These are phyloP conservation scores for slime mould (Dictyostelium discoideum) DNA, from an alignment of 78 protist genomes.

Conservation along the genomic window DNA sequence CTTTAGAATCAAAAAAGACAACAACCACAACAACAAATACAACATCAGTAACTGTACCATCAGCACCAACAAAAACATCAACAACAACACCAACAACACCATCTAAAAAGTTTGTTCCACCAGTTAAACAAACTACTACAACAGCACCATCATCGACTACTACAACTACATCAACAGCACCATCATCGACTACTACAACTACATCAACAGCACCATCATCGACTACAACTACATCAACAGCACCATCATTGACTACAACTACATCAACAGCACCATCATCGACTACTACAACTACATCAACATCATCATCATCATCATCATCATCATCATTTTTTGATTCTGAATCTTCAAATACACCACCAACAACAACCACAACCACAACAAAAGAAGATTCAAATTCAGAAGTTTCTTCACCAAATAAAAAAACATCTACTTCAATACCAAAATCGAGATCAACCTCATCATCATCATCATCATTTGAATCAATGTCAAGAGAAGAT, in stretches of 20 bases:
- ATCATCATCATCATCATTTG: not conserved
- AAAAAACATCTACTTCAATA: not conserved
- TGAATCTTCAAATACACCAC: not conserved
- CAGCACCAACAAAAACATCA: too few relatives aligned
- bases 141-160: not conserved
- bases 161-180: not conserved
- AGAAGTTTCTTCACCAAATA: not conserved
- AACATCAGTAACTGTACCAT: too few relatives aligned
- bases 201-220: not conserved
- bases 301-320: not conserved
- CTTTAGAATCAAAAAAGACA: too few relatives aligned
- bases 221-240: not conserved
- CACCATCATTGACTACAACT: not conserved
- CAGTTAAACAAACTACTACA: not conserved
- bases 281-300: not conserved
- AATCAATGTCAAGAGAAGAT: not conserved
- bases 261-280: not conserved
- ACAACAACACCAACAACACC: not conserved
- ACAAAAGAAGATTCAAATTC: not conserved
- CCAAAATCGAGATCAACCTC: not conserved
- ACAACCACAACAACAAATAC: too few relatives aligned
- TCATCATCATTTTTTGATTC: not conserved
- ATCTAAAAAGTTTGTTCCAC: not conserved
- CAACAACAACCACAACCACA: not conserved
- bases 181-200: not conserved